Percentiles rank a stretch among this genome's conserved stretches.
Evolutionary conservation across 2,329 filamentous ascomycete species (phyloP).

Genomic region (Verticillium tricorpus): DNA sequence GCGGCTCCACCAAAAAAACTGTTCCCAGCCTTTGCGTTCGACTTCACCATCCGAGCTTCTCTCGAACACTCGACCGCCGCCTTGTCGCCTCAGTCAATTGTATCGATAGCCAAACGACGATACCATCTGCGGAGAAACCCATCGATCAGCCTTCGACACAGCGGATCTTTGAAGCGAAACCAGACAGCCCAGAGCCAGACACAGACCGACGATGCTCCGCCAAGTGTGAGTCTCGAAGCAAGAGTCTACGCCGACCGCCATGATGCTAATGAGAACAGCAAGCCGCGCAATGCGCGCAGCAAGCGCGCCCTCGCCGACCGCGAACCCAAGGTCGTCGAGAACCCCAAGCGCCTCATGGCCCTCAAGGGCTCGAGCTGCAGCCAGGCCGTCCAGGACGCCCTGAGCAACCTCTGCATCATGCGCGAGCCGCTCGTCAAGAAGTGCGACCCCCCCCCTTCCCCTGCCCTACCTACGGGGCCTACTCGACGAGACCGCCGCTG

Average conservation of each 20-base stretch:
- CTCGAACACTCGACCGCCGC: neutral
- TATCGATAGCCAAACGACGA: neutral
- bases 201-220: constrained; percentile 33
- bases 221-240: constrained; percentile 36
- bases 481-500: neutral
- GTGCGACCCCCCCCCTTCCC: neutral
- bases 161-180: neutral
- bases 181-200: neutral
- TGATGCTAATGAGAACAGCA: neutral
- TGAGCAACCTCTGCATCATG: constrained; percentile 80
- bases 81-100: neutral
- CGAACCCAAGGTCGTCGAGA: constrained; percentile 83
- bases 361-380: constrained; percentile 84
- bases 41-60: neutral
- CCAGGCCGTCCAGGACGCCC: constrained; percentile 74
- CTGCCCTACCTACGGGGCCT: neutral
- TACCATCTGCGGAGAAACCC: neutral
- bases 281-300: constrained; percentile 62
- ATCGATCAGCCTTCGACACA: neutral
- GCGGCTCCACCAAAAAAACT: neutral
- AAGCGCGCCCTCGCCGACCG: constrained; percentile 89
- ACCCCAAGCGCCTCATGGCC: constrained; percentile 85
- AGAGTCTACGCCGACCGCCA: neutral
- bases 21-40: neutral
- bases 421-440: constrained; percentile 82